Base-by-base conservation (phyloP, 805 yeast genomes). In the Yarrowia sp. region DNA sequence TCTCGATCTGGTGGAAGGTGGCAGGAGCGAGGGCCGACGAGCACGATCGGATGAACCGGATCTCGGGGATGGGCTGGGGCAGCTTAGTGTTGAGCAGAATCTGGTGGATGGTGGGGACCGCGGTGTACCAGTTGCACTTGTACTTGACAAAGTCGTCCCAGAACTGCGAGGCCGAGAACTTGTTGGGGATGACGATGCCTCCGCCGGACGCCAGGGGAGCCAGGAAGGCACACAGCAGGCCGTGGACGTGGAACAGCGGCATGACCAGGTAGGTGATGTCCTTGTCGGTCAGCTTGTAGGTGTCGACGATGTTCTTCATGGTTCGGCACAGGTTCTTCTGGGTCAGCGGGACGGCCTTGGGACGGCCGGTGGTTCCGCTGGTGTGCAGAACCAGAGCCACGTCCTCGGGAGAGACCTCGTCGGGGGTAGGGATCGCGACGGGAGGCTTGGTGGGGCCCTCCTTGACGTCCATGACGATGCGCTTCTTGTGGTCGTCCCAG, bases 181-280 rank as follows among this genome's bases (percentile, higher is more conserved):
- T 77, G 16, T 78, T 69, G n/a, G 91, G 88, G 21, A 86, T 75
- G n/a, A 86, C 79, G 1, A 78, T 84, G 0, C 83, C 71, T 24
- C 89, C 89, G 18, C 84, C 85, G 0, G 85, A 76, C 22, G 81
- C 77, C 47, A 85, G 75, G 0, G 90, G 82, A 0, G 88, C 82
- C 47, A 86, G 68, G 25, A 86, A 73, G 0, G 87, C 88, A 63
- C 88, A 87, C 65, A 85, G 80, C 51, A 86, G 74, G 0, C 92
- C 92, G 69, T 86, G 92, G 33, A 86, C 90, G 68, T 86, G 92
- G 78, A 86, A 86, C 38, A 86, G 72, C 1, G 92, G 92, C 92
- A 86, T 86, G 24, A 86, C 90, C 42, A 86, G 72, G 68, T 84
- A 85, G 2, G 86, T 77, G 29, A 80, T 71, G 69, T 86, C 92